Conservation (phyloP, 163 green algal genomes). For the Scenedesmus sp. region DNA sequence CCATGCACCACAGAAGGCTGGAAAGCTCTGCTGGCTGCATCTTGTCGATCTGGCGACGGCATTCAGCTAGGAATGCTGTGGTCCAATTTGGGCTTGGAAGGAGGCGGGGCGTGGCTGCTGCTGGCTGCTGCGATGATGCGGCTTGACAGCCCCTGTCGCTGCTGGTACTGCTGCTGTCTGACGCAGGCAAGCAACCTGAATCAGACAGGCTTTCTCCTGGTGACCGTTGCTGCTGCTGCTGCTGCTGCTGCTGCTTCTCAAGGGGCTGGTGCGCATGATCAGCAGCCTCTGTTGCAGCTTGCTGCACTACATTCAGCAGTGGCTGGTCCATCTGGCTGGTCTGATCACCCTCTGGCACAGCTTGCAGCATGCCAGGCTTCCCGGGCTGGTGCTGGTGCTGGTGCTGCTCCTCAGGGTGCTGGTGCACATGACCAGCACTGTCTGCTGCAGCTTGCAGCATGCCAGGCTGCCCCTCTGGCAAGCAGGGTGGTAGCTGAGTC, state of each 20-base stretch:
- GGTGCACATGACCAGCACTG: not conserved
- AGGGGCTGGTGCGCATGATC: not conserved
- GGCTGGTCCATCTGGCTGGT: not conserved
- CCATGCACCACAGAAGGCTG: constrained; percentile 40
- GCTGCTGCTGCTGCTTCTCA: not conserved
- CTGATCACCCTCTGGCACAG: not conserved
- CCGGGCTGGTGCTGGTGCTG: not conserved
- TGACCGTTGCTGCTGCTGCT: not conserved
- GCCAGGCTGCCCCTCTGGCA: constrained; percentile 3
- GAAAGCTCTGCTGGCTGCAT: constrained; percentile 42
- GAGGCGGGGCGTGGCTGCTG: not conserved
- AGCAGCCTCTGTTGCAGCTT: constrained; percentile 14
- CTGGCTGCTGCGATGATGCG: not conserved
- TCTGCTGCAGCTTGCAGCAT: constrained; percentile 3
- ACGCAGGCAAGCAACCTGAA: not conserved
- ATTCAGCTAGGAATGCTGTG: constrained; percentile 27
- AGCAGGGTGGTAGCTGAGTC: constrained; percentile 19
- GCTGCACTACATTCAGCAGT: no score
- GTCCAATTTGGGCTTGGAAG: constrained; percentile 51
- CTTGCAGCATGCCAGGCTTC: not conserved
- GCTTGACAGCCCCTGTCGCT: not conserved
- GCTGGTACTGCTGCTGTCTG: constrained; percentile 20
- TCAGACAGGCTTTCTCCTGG: not conserved
- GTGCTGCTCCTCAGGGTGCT: not conserved
- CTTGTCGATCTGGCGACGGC: constrained; percentile 25